A percentile compares a stretch with the other conserved stretches of the same genome.
phyloP scores from a whole-genome alignment of 2,329 filamentous ascomycete genomes.

The Penicillium sp. region DNA sequence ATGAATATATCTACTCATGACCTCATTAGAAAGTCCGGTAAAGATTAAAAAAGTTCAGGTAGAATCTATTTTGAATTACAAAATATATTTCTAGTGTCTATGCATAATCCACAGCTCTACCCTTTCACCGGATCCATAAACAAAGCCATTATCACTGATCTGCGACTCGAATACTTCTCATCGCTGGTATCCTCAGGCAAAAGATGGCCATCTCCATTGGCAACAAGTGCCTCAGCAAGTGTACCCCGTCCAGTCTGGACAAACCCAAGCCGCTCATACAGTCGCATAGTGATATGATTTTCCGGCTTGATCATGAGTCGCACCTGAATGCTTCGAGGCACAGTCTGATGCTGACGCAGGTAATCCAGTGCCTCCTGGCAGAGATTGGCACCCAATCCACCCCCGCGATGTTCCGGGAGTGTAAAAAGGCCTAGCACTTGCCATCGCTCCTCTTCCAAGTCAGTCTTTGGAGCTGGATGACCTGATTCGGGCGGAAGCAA shows the following conservation, averaged over 20 bases:
- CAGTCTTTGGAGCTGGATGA: constrained; percentile 14
- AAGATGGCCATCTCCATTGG: constrained; percentile 28
- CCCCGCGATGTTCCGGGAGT: constrained; percentile 28
- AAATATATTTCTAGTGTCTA: too few relatives aligned
- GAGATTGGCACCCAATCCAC: constrained; percentile 24
- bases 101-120: too few relatives aligned
- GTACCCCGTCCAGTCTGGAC: constrained; percentile 24
- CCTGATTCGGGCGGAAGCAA: constrained; percentile 22
- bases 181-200: constrained; percentile 20
- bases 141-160: constrained; percentile 12
- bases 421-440: constrained; percentile 30
- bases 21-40: too few relatives aligned
- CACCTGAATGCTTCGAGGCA: constrained; percentile 14
- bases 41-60: too few relatives aligned
- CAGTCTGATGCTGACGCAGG: constrained; percentile 9
- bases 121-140: too few relatives aligned
- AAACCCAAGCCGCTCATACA: constrained; percentile 29
- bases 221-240: constrained; percentile 26
- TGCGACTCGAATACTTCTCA: constrained; percentile 4
- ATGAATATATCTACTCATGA: too few relatives aligned
- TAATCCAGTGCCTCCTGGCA: constrained; percentile 25
- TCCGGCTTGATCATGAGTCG: constrained; percentile 29
- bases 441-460: constrained; percentile 27
- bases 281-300: constrained; percentile 22
- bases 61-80: too few relatives aligned